phyloP scores from a whole-genome alignment of 768 basidiomycete species.

The Boletus eberwhitei region DNA sequence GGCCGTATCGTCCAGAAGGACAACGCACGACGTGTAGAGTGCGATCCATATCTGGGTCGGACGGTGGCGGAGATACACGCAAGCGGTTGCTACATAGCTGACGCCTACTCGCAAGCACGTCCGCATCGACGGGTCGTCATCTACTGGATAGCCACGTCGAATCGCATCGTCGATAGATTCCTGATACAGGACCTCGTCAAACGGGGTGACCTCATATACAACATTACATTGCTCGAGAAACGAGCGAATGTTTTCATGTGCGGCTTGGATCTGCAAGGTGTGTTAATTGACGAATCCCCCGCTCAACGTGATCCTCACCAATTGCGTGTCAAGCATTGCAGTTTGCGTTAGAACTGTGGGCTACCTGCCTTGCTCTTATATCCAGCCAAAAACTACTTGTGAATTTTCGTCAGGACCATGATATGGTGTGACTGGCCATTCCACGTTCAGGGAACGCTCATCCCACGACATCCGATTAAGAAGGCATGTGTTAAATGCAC shows the following conservation, averaged over 20 bases:
- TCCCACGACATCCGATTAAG: too few species aligned
- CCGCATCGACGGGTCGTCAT: constrained; percentile 16
- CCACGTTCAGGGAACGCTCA: too few species aligned
- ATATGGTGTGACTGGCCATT: too few species aligned
- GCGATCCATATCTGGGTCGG: background rate
- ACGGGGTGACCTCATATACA: constrained; percentile 1
- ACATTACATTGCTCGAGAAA: constrained; percentile 16
- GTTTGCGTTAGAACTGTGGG: too few species aligned
- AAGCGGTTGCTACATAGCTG: constrained; percentile 11
- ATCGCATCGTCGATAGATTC: constrained; percentile 22
- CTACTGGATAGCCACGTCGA: constrained; percentile 25
- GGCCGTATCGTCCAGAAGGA: constrained; percentile 34
- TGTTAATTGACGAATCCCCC: background rate
- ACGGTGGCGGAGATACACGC: background rate
- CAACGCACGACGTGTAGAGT: background rate
- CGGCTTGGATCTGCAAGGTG: constrained; percentile 4
- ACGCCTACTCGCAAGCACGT: constrained; percentile 33
- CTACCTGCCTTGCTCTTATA: too few species aligned
- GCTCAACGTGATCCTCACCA: background rate
- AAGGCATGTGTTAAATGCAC: too few species aligned
- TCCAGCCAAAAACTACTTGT: too few species aligned
- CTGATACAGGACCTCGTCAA: constrained; percentile 14
- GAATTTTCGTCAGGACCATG: too few species aligned
- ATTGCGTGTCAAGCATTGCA: background rate
- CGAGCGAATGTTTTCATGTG: constrained; percentile 9